Base-by-base conservation (phyloP, 2,329 filamentous ascomycete species). In the Ophiostoma tasmaniense region DNA sequence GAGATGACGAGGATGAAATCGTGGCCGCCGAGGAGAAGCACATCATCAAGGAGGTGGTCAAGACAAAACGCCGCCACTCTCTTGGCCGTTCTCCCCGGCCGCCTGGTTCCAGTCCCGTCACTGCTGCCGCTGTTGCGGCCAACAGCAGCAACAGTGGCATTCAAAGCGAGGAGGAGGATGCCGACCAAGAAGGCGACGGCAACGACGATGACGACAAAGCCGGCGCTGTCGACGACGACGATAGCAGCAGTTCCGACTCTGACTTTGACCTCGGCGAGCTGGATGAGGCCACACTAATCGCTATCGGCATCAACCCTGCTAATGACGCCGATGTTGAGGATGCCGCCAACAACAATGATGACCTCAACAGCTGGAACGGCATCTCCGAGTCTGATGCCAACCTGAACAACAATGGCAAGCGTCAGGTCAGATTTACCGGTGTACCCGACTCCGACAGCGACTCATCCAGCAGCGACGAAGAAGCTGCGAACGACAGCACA, bases 1-100 rank as follows among this genome's bases (percentile, higher is more conserved):
- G 93, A 71, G 89, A 92, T 72, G 91, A 94, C 77, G 89, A 94
- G 77, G 87, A 90, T 73, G 87, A 91, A 82, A 87, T 94, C 69
- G 85, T 90, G 75, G 86, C 88, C 82, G 84, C 87, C 81, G 91
- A 95, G 84, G 91, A 93, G 81, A 84, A 88, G 77, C 86, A 89
- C 73, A 91, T 93, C 71, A 81, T 91, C 70, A 79, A 82, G 72
- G 79, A 77, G 72, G 75, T 77, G 73, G 76, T 76, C 37, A 76
- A 79, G 52, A 76, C 64, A 65, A 65, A 65, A 65, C 37, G 45
- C 64, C 64, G 64, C 35, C 64, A 77, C 71, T 74, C 72, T 73
- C 74, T 77, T 74, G 77, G 68, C 74, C 77, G 76, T 74, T 79
- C 83, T 80, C 82, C 84, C 83, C 84, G 83, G 81, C 82, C 85